Conservation (phyloP, 2,329 filamentous ascomycete genomes). For the Penicillium concentricum region DNA sequence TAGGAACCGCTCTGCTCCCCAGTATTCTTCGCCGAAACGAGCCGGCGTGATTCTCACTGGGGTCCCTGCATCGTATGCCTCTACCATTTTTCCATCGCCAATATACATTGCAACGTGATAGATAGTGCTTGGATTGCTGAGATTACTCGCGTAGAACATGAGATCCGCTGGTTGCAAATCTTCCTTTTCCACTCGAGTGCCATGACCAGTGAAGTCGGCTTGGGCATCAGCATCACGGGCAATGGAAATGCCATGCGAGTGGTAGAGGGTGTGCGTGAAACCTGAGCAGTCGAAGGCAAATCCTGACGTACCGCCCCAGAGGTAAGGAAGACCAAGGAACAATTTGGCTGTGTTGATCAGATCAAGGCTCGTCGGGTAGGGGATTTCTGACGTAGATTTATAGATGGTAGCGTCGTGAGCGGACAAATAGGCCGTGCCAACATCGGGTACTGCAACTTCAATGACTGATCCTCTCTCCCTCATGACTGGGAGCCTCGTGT, state of each 20-base stretch:
- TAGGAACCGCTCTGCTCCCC: background rate
- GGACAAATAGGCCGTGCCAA: background rate
- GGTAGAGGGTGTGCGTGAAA: background rate
- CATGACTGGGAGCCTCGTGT: background rate
- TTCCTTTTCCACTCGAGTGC: background rate
- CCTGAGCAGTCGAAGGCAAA: background rate
- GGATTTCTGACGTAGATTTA: background rate
- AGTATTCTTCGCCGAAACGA: background rate
- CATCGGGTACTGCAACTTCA: background rate
- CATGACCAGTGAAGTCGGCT: background rate
- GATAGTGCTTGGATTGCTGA: background rate
- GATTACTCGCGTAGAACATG: background rate
- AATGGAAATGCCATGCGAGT: background rate
- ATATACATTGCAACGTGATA: background rate
- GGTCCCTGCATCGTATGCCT: background rate
- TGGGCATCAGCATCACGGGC: background rate
- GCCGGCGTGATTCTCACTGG: background rate
- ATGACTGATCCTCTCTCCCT: background rate
- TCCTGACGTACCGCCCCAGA: background rate
- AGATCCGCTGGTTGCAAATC: background rate
- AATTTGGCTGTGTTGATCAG: background rate
- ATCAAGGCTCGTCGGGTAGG: background rate
- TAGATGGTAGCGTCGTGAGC: background rate
- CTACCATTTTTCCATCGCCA: background rate
- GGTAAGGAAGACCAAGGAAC: background rate